Base-by-base conservation (phyloP, 2,329 filamentous ascomycete species). In the Chaetomium globosum region DNA sequence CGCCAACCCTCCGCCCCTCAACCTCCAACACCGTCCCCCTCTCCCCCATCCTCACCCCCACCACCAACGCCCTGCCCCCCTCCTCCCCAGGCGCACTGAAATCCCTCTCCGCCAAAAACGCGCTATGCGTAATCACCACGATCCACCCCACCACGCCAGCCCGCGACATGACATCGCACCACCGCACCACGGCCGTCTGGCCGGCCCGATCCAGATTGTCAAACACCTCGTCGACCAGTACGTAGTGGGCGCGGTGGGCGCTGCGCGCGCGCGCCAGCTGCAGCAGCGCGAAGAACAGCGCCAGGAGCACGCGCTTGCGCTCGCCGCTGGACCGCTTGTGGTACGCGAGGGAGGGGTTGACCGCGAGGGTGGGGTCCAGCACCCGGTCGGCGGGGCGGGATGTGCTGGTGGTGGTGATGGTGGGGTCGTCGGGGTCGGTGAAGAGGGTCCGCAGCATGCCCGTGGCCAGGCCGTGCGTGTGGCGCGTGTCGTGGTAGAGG, bases 171-270 rank as follows among this genome's bases (percentile, higher is more conserved):
- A 28, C 21, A 6, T 19, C 21, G 7, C 48, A 51, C 48, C 48
- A 51, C 48, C 21, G 9, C 12, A 13, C 48, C 4, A 51, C 48
- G 6, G 48, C 48, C 7, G 48, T 21, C 48, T 51, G 48, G 21
- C 48, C 48, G 9, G 48, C 48, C 48, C 7, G 4, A 21, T 51
- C 48, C 21, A 51, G 26, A 7, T 28, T 51, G 13, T 51, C 48
- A 51, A 51, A 51, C 48, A 51, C 48, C 26, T 51, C 48, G 26
- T 51, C 48, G 48, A 51, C 21, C 16, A 51, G 48, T 3, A 51
- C 21, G 21, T 51, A 51, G 48, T 51, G 48, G 2, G 48, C 48
- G 21, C 48, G 48, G 26, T 51, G 21, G 10, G 48, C 21, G n/a
- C 48, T 51, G 4, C 48, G n/a, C 4, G 48, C 48, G 16, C 21